Evolutionary conservation across 495 filamentous ascomycete species (phyloP).

Genomic region (Recurvomyces mirabilis): DNA sequence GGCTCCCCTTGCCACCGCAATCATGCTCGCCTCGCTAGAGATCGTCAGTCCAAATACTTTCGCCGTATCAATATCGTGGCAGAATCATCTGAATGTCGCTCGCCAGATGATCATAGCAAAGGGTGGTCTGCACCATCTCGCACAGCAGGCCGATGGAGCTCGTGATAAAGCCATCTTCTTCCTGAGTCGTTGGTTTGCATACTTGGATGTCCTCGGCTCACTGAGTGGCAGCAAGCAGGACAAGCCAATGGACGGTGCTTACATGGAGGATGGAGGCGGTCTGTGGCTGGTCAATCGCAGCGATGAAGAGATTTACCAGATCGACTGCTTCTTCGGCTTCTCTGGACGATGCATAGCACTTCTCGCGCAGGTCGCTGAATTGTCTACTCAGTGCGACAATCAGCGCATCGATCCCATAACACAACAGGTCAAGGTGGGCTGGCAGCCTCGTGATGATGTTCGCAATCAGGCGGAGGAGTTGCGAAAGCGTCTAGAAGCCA

Average conservation of each 20-base stretch:
- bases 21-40: constrained; percentile 77
- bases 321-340: constrained; percentile 67
- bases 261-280: constrained; percentile 25
- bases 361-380: constrained; percentile 60
- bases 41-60: constrained; percentile 80
- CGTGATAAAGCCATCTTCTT: constrained; percentile 62
- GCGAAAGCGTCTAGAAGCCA: constrained; percentile 41
- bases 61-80: constrained; percentile 61
- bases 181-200: constrained; percentile 76
- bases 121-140: constrained; percentile 45
- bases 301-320: constrained; percentile 31
- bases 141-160: constrained; percentile 31
- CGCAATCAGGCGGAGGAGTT: constrained; percentile 45
- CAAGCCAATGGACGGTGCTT: constrained; percentile 41
- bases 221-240: constrained; percentile 59
- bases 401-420: constrained; percentile 50
- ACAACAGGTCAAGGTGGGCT: constrained; percentile 39
- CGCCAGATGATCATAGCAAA: constrained; percentile 64
- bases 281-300: constrained; percentile 21
- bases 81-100: constrained; percentile 64
- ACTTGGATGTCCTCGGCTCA: constrained; percentile 69
- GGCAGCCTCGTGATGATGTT: constrained; percentile 47
- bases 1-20: constrained; percentile 68
- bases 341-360: constrained; percentile 45
- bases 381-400: constrained; percentile 59